Conservation (phyloP, 2,329 filamentous ascomycete species). For the Diaporthe sp. region DNA sequence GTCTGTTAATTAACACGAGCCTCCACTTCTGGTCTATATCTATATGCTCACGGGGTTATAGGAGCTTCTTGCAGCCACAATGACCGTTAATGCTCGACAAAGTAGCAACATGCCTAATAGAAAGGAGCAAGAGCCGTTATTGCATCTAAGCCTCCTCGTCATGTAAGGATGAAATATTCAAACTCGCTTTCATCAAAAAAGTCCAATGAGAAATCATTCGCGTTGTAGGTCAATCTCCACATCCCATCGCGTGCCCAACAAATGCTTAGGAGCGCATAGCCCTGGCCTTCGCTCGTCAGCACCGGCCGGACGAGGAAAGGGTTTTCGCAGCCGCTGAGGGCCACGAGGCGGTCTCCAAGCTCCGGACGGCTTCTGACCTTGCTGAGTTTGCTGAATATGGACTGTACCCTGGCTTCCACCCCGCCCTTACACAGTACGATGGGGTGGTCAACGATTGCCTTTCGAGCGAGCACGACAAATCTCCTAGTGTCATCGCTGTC, state of each 20-base stretch:
- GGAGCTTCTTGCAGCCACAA: neutral
- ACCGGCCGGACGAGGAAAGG: neutral
- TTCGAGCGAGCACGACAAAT: neutral
- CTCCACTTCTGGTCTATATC: no score
- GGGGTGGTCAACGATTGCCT: accelerated
- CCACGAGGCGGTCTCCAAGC: neutral
- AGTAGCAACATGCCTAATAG: no score
- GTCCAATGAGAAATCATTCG: neutral
- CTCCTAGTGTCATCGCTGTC: neutral
- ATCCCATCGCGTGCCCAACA: no score
- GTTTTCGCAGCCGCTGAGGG: neutral
- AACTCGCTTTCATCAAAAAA: neutral
- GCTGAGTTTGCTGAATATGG: neutral
- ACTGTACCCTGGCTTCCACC: neutral
- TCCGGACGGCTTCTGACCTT: no score
- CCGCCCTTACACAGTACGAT: neutral
- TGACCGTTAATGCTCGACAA: no score
- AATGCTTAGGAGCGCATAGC: neutral
- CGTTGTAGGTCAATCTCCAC: neutral
- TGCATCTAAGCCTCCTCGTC: neutral
- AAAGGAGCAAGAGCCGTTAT: no score
- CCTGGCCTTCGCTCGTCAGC: neutral
- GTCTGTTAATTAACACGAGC: no score
- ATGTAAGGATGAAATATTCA: neutral
- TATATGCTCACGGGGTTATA: neutral